Evolutionary conservation across 1,139 yeast genomes (phyloP).

Genomic region (Yamadazyma membranifaciens): DNA sequence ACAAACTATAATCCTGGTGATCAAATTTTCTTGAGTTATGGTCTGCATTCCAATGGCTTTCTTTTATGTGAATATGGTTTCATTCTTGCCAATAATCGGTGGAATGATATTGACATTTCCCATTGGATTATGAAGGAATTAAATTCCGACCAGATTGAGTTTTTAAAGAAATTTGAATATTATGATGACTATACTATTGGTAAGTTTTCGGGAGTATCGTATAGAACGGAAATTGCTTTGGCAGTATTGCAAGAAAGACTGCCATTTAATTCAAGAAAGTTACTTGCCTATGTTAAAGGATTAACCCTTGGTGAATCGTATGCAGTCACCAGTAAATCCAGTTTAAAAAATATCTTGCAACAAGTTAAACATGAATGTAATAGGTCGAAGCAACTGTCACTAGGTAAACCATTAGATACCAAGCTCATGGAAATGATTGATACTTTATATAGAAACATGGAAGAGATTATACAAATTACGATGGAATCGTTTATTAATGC

Average conservation of each 20-base stretch:
- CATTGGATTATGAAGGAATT: slow-evolving; percentile 35
- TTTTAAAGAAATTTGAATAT: slow-evolving; percentile 54
- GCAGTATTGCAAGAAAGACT: slow-evolving; percentile 54
- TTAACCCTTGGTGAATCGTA: slow-evolving; percentile 45
- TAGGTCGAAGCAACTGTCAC: slow-evolving; percentile 6
- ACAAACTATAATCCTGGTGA: slow-evolving; percentile 39
- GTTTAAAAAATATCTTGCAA: slow-evolving; percentile 27
- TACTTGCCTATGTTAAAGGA: slow-evolving; percentile 36
- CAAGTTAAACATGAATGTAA: slow-evolving; percentile 18
- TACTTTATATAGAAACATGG: slow-evolving; percentile 6
- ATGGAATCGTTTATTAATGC: slow-evolving; percentile 1
- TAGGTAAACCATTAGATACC: not conserved
- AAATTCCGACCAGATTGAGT: slow-evolving; percentile 37
- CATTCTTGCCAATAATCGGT: slow-evolving; percentile 50
- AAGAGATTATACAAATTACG: slow-evolving; percentile 5
- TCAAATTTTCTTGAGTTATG: slow-evolving; percentile 75
- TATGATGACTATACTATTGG: slow-evolving; percentile 72
- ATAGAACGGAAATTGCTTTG: slow-evolving; percentile 72
- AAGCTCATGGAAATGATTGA: slow-evolving; percentile 2
- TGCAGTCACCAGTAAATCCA: slow-evolving; percentile 26
- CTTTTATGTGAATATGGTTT: slow-evolving; percentile 88
- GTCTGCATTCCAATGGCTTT: slow-evolving; percentile 83
- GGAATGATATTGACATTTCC: slow-evolving; percentile 73
- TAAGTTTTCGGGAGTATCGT: slow-evolving; percentile 53
- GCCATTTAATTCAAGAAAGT: slow-evolving; percentile 31